Conservation (phyloP, 2,329 filamentous ascomycete species). For the Simplicillium sp. region DNA sequence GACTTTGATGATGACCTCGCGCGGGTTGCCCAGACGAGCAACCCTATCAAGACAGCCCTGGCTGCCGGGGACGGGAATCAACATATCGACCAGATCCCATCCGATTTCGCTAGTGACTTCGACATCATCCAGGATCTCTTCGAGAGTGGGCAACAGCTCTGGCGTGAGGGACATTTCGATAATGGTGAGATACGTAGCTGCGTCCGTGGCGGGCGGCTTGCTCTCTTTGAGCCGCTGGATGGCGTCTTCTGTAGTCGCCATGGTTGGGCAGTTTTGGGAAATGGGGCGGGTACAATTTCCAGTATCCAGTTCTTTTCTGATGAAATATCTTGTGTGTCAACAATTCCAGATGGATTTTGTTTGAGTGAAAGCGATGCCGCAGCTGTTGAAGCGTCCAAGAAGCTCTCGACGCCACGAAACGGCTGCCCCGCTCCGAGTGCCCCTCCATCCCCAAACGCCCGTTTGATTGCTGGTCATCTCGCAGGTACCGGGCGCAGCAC, state of each 20-base stretch:
- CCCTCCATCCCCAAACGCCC: too few species aligned
- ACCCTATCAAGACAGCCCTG: conserved; percentile 64
- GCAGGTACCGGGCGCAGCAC: too few species aligned
- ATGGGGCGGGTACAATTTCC: too few species aligned
- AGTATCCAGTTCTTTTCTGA: too few species aligned
- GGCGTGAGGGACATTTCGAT: conserved; percentile 63
- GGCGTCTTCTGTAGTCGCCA: conserved; percentile 26
- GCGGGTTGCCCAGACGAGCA: conserved; percentile 67
- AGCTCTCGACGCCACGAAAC: too few species aligned
- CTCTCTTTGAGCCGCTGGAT: conserved; percentile 38
- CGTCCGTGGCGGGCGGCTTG: conserved; percentile 47
- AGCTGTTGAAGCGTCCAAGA: background rate
- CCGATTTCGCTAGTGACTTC: conserved; percentile 67
- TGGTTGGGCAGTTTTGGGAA: conserved; percentile 7
- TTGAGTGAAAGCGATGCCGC: background rate
- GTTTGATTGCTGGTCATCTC: too few species aligned
- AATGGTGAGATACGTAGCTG: conserved; percentile 70
- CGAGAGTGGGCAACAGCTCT: conserved; percentile 56
- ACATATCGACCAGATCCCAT: conserved; percentile 73
- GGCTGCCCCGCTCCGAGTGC: too few species aligned
- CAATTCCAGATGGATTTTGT: too few species aligned
- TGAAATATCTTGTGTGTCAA: too few species aligned
- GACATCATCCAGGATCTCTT: conserved; percentile 59
- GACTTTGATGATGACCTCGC: conserved; percentile 74
- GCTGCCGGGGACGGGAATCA: conserved; percentile 59